Base-by-base conservation (phyloP, 805 yeast genomes). In the Candida patagonica region DNA sequence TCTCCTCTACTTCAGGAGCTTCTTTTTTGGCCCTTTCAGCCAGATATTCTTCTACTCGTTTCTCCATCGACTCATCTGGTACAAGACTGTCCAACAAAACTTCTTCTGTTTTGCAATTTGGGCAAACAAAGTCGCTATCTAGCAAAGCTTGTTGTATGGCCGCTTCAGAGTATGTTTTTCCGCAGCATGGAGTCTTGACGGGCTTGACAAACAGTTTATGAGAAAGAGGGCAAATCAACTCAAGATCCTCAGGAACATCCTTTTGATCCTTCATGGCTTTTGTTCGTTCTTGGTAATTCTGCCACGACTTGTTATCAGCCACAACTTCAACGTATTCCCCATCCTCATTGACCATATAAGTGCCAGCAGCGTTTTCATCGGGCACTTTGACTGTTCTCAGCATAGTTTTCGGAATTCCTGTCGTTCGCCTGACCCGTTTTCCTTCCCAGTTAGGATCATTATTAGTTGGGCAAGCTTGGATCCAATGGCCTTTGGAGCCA, bases 271-370 rank as follows among this genome's bases (percentile, higher is more conserved):
- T 61, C 48, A 49, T 53, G 23, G 49, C 48, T 19, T 46, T 56
- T 51, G 77, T 67, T 48, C 78, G 80, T 47, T 83, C 77, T 56
- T 87, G 95, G 55, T 76, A 88, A 35, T 72, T 76, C 40, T 78
- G 77, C 98, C 98, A 89, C 0, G 96, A 80, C 53, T 78, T 80
- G 30, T 77, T 74, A 62, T 92, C 98, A 0, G 97, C 97, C 45
- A 88, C 77, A n/a, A 94, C 96, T 36, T 86, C 81, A 4, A 92
- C 98, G 57, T 83, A 92, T 53, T 88, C 84, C 37, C 99, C 99
- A 26, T 86, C 92, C 38, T 88, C 97, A 24, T 87, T 87, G 50
- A 92, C 76, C 81, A 92, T 76, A 43, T 80, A 81, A 27, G 68
- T 68, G 54, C 73, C 70, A 16, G 43, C 47, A 40, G 62, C 75